Evolutionary conservation across 1,284 basidiomycete species (phyloP).

Genomic region (Ganoderma sinense): DNA sequence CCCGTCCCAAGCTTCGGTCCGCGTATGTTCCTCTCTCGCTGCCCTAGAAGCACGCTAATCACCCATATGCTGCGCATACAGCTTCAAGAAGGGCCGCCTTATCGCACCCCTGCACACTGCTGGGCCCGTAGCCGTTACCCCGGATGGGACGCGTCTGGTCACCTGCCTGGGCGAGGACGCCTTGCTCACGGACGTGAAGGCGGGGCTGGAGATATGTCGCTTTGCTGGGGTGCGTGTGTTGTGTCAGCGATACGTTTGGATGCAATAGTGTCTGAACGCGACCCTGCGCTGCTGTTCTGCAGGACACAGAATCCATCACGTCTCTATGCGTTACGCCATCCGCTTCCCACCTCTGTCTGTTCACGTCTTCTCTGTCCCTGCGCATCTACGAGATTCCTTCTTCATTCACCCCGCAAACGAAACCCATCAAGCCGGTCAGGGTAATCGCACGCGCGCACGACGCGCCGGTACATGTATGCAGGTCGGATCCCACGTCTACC

Average conservation of each 20-base stretch:
- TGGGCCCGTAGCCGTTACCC: constrained; percentile 84
- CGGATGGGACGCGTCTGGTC: constrained; percentile 83
- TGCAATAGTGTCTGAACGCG: constrained; percentile 6
- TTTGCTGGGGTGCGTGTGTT: constrained; percentile 80
- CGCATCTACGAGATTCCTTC: constrained; percentile 70
- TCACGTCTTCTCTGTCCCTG: constrained; percentile 76
- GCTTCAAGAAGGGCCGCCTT: constrained; percentile 76
- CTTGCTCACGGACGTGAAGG: constrained; percentile 81
- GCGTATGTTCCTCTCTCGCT: constrained; percentile 52
- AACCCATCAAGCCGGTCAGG: constrained; percentile 69
- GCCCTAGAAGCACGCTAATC: neutral
- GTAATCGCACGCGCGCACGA: constrained; percentile 87
- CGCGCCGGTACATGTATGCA: constrained; percentile 91
- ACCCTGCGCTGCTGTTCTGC: constrained; percentile 11
- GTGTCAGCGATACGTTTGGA: constrained; percentile 2
- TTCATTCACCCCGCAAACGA: constrained; percentile 50
- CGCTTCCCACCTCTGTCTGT: constrained; percentile 65
- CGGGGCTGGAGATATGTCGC: constrained; percentile 79
- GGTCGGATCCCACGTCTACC: constrained; percentile 85
- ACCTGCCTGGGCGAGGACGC: constrained; percentile 91
- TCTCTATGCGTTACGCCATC: constrained; percentile 75
- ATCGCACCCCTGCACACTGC: constrained; percentile 88
- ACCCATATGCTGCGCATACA: constrained; percentile 39
- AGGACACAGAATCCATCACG: constrained; percentile 74
- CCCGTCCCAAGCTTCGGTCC: constrained; percentile 60